phyloP scores from a whole-genome alignment of 306 rosid genomes.

The Pterocarpus santalinus region DNA sequence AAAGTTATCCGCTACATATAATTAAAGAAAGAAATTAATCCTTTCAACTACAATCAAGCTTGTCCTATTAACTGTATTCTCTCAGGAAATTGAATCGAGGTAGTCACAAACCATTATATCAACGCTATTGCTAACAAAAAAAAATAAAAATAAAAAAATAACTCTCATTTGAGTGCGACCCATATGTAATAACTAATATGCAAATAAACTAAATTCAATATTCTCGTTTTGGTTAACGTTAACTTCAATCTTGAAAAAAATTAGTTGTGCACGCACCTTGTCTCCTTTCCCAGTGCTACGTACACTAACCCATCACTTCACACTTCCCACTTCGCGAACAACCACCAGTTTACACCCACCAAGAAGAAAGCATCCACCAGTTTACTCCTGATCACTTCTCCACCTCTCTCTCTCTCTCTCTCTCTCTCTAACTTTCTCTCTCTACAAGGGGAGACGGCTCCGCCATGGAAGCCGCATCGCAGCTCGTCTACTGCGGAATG shows the following conservation, averaged over 20 bases:
- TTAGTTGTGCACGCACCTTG: not conserved
- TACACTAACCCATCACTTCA: not conserved
- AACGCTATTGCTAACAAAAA: too few relatives aligned
- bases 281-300: not conserved
- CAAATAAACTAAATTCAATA: too few relatives aligned
- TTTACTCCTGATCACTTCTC: not conserved
- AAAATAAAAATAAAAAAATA: too few relatives aligned
- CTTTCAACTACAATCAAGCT: too few relatives aligned
- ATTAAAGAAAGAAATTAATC: too few relatives aligned
- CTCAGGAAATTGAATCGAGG: too few relatives aligned
- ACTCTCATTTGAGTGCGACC: too few relatives aligned
- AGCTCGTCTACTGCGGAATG: constrained; percentile 70
- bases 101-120: too few relatives aligned
- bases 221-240: not conserved
- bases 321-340: not conserved
- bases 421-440: constrained; percentile 28
- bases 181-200: not conserved
- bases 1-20: too few relatives aligned
- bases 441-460: constrained; percentile 26
- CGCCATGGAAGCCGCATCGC: constrained; percentile 81
- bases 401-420: not conserved
- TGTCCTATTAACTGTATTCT: too few relatives aligned
- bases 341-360: not conserved
- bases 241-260: not conserved
- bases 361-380: not conserved